Base-by-base conservation (phyloP, 1,284 basidiomycete species). In the Phlebopus sp. region DNA sequence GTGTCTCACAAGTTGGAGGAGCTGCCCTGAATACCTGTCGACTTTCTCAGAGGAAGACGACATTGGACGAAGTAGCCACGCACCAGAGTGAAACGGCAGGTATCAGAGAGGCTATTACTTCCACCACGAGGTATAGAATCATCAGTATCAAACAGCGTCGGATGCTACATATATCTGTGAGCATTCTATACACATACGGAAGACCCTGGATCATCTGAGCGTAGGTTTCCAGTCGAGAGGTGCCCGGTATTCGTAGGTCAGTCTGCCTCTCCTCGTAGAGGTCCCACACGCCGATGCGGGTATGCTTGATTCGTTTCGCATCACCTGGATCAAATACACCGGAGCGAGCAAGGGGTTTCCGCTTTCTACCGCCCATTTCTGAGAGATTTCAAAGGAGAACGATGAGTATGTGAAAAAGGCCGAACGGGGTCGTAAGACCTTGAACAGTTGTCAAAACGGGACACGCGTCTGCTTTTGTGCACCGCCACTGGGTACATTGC, bases 201-300 rank as follows among this genome's bases (percentile, higher is more conserved):
- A 84, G 51, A 55, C 73, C 72, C 40, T 76, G 72, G 29, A 71
- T 55, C 49, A 80, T 64, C 48, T 79, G 76, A 11, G 75, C 59
- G n/a, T 73, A 71, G 8, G 69, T 69, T 58, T 84, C 76, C 3
- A 80, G 58, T 42, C 68, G 69, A 15, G 71, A 69, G 19, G 68
- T 69, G 19, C 70, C 67, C 9, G 74, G 75, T 21, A 77, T 56
- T 42, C 64, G 58, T 29, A 77, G 58, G 44, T 70, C 66, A 15
- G 71, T 64, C 42, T 70, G 63, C 29, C 68, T 69, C 56, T 86
- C 78, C 57, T 86, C 77, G 61, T 88, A 89, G 37, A 86, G 64
- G 60, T 89, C 84, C 86, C 86, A 89, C 21, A 87, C 79, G 39
- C 86, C 86, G 29, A 87, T 54, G 37, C 70, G 73, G 4, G 76